Evolutionary conservation across 1,284 basidiomycete genomes (phyloP), one percentile per base, ranked within the genome.

Genomic region (Sphaerobolus stellatus): DNA sequence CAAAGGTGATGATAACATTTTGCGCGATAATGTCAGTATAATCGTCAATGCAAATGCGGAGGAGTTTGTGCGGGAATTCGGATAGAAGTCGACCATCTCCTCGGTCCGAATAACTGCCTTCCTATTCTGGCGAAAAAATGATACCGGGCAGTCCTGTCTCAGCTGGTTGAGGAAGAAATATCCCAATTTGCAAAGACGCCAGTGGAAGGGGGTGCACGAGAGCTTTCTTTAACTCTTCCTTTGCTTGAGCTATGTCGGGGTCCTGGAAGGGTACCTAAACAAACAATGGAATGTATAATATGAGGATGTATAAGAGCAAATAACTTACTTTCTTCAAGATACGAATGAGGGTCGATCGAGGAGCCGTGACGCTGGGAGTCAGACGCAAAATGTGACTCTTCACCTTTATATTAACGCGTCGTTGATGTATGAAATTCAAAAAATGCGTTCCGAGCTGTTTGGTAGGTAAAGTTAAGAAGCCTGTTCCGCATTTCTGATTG

Each of bases 11-110:
- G 13, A 70, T 71, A 52, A 82, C 73, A 48, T 67, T 68, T 27
- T 71, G 52, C 6, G 47, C 68, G 14, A 68, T 64, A n/a, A 73
- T 60, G 52, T 86, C 84, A 70, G 77, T 56, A 75, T 71, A 71
- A 55, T 83, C 78, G 34, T 84, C 85, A 25, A 85, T 61, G 43
- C 71, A 74, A 16, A 87, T 75, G 13, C 81, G 76, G 36, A 89
- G 77, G 24, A 80, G 63, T 67, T 85, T 86, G 60, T 85, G 79
- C 27, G 82, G 79, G 59, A 87, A 88, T 48, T 86, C 77, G 51
- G 88, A 82, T 52, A 71, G 68, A 20, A 89, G 66, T 43, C 55
- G 50, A 22, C 49, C 45, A 53, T 76, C 73, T 33, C 69, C 75
- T 53, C 72, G 66, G 18, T 69, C 53, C 8, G 63, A 61, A 29